Conservation (phyloP, 164 flowering plant genomes). For the Vitis riparia region DNA sequence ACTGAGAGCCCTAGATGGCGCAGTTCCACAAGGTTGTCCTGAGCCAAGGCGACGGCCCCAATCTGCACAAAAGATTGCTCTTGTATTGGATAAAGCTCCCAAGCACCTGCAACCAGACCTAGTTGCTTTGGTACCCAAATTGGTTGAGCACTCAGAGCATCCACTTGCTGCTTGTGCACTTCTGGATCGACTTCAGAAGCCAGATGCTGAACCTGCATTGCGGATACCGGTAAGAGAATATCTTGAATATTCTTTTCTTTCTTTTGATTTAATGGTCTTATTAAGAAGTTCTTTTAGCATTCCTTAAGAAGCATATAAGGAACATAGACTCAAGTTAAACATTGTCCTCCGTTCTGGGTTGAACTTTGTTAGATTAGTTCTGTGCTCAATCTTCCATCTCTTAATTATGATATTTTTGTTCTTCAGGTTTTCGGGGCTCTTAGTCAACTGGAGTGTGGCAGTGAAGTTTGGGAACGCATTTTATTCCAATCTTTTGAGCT, state of each 20-base stretch:
- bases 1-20: conserved; percentile 89
- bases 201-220: conserved; percentile 81
- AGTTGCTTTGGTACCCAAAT: conserved; percentile 86
- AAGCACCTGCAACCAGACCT: conserved; percentile 90
- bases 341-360: no score
- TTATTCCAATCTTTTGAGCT: conserved; percentile 65
- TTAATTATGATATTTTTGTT: conserved; percentile 12
- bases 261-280: conserved; percentile 1
- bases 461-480: conserved; percentile 84
- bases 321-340: no score
- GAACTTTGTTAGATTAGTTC: no score
- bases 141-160: conserved; percentile 98
- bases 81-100: conserved; percentile 97
- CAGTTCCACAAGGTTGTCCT: conserved; percentile 92
- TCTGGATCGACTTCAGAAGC: conserved; percentile 81
- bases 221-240: conserved; percentile 70
- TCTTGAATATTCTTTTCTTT: neutral
- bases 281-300: neutral
- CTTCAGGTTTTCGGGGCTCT: conserved; percentile 85
- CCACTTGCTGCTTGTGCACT: conserved; percentile 91
- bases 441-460: conserved; percentile 84
- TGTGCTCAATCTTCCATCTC: neutral
- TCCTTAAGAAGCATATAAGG: no score
- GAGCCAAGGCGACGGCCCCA: conserved; percentile 91
- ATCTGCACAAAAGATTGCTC: conserved; percentile 91